Percentiles rank a stretch among this genome's conserved stretches.
These are phyloP conservation scores for Cladorrhinum sp. DNA, from an alignment of 2,329 filamentous ascomycete species.

Conservation along the genomic window DNA sequence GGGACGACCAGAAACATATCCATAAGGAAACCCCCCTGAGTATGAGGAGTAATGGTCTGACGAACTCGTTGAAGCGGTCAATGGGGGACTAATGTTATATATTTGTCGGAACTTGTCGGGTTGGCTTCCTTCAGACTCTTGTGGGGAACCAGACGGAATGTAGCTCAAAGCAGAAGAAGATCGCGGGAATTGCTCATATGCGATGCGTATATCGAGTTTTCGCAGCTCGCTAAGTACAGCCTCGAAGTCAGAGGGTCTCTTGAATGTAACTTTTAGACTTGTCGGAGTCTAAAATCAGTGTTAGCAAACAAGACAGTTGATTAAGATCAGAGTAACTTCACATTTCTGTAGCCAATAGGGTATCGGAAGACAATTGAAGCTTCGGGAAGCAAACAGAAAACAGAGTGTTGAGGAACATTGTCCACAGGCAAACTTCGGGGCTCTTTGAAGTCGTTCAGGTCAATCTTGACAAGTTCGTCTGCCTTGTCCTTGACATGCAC, in stretches of 20 bases:
- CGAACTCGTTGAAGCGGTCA: background rate
- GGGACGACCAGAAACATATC: background rate
- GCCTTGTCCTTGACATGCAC: slow-evolving; percentile 29
- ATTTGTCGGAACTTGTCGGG: background rate
- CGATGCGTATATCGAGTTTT: slow-evolving; percentile 11
- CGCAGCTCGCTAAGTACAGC: slow-evolving; percentile 16
- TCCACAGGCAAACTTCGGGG: background rate
- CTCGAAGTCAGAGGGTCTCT: slow-evolving; percentile 16
- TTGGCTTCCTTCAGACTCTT: background rate
- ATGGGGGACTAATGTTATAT: slow-evolving; percentile 6
- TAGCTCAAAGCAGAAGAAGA: background rate
- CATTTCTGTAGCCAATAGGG: slow-evolving; percentile 8
- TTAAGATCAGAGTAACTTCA: background rate
- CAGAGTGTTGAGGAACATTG: background rate
- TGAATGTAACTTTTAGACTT: slow-evolving; percentile 15
- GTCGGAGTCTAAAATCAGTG: background rate
- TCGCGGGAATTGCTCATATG: background rate
- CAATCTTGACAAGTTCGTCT: slow-evolving; percentile 26
- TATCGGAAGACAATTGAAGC: slow-evolving; percentile 21
- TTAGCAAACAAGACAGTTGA: background rate
- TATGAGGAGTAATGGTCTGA: slow-evolving; percentile 1
- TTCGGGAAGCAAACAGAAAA: slow-evolving; percentile 11
- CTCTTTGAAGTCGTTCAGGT: slow-evolving; percentile 18
- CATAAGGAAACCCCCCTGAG: background rate
- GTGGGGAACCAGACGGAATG: background rate